Conservation (phyloP, 2,329 filamentous ascomycete genomes). For the Ophiostoma populinum region DNA sequence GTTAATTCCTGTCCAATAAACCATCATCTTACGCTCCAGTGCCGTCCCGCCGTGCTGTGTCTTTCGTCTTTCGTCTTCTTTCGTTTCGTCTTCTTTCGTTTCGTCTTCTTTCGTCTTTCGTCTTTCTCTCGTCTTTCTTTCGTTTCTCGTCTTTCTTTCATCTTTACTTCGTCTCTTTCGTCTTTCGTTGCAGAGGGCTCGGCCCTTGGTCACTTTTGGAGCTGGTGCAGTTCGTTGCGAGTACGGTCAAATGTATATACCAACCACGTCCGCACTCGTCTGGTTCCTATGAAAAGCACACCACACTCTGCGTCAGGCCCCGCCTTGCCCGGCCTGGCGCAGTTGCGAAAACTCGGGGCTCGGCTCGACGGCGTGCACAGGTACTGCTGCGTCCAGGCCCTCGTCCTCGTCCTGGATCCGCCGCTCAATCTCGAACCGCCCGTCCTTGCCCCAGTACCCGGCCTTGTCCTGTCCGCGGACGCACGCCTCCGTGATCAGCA, state of each 20-base stretch:
- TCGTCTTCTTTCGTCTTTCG: too few species aligned
- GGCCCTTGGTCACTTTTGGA: too few species aligned
- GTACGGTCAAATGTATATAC: too few species aligned
- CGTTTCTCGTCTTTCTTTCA: not conserved
- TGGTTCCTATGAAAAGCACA: too few species aligned
- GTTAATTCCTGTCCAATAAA: too few species aligned
- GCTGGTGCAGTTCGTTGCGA: too few species aligned
- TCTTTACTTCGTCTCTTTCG: not conserved
- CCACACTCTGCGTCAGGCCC: constrained; percentile 19
- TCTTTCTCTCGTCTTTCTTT: constrained; percentile 1
- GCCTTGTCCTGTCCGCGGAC: constrained; percentile 44
- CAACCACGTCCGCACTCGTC: too few species aligned
- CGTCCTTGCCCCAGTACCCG: constrained; percentile 50
- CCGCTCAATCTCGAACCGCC: constrained; percentile 51
- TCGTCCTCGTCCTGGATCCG: constrained; percentile 46
- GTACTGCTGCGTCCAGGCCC: not conserved
- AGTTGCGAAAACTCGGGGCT: constrained; percentile 23
- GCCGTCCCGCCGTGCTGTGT: too few species aligned
- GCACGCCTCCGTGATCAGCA: constrained; percentile 54
- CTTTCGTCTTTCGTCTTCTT: too few species aligned
- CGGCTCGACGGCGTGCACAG: not conserved
- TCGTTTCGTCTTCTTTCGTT: too few species aligned
- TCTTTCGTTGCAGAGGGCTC: not conserved
- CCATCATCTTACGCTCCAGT: too few species aligned
- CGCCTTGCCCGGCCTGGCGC: constrained; percentile 29